A percentile compares a stretch with the other conserved stretches of the same genome.
These are phyloP conservation scores for Scedosporium boydii DNA, from an alignment of 2,329 filamentous ascomycete genomes.

Conservation along the genomic window DNA sequence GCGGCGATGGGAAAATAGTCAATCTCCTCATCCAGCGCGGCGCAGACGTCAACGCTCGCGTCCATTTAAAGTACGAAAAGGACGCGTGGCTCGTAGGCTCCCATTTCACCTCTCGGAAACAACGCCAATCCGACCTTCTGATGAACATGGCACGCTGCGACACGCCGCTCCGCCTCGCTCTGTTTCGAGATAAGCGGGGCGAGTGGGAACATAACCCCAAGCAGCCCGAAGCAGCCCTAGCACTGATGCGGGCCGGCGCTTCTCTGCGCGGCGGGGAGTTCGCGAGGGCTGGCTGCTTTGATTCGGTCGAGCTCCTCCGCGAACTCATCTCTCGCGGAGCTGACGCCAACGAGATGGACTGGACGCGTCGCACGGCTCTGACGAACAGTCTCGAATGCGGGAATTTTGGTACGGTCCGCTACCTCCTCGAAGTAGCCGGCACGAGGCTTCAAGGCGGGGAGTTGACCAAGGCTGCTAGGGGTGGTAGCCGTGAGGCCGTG, in stretches of 20 bases:
- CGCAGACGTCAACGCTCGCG: conserved; percentile 24
- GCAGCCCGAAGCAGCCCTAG: not conserved
- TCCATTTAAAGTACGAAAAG: conserved; percentile 2
- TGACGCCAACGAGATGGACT: not conserved
- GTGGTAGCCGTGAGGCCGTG: not conserved
- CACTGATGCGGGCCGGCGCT: not conserved
- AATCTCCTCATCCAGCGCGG: conserved; percentile 22
- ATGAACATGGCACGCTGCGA: too few relatives aligned
- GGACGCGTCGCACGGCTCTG: not conserved
- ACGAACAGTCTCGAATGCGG: not conserved
- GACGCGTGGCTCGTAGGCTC: not conserved
- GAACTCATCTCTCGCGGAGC: not conserved
- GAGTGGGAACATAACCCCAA: not conserved
- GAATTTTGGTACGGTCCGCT: not conserved
- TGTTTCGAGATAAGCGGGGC: not conserved
- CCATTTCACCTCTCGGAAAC: not conserved
- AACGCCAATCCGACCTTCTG: too few relatives aligned
- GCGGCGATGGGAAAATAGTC: conserved; percentile 25
- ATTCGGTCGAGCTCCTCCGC: not conserved
- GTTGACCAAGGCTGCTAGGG: not conserved
- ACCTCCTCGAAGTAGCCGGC: not conserved
- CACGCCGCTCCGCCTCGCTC: not conserved
- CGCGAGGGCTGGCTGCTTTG: not conserved
- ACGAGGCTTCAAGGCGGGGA: not conserved
- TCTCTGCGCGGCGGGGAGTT: not conserved